Conservation (phyloP, 192 early-diverging fungal genomes). For the Gonapodya prolifera region DNA sequence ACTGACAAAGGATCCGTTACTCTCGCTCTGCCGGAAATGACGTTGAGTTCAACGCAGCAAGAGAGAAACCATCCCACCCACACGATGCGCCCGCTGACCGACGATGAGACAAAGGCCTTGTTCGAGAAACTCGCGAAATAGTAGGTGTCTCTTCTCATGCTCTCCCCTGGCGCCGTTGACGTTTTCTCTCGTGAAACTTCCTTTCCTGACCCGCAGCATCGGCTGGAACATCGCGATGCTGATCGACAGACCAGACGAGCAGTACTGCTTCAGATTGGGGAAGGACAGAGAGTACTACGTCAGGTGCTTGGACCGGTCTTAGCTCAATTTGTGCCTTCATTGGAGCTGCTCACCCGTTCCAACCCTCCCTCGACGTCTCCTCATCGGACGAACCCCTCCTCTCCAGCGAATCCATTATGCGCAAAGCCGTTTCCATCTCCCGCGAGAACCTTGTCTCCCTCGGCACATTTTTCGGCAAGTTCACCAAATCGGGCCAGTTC, state of each 20-base stretch:
- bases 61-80: not conserved
- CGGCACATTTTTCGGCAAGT: slow-evolving; percentile 98
- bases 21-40: too few species aligned
- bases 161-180: too few species aligned
- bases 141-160: too few species aligned
- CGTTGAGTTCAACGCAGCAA: too few species aligned
- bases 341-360: too few species aligned
- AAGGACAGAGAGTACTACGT: slow-evolving; percentile 95
- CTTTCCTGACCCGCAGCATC: slow-evolving; percentile 57
- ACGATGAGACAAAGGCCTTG: slow-evolving; percentile 92
- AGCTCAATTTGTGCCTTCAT: too few species aligned
- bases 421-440: slow-evolving; percentile 64
- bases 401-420: slow-evolving; percentile 78
- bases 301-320: slow-evolving; percentile 43
- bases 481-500: slow-evolving; percentile 96
- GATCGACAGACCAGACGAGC: slow-evolving; percentile 76
- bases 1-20: too few species aligned
- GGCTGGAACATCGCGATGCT: slow-evolving; percentile 73
- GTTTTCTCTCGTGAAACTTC: too few species aligned
- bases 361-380: too few species aligned
- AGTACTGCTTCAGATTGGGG: slow-evolving; percentile 92
- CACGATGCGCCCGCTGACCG: slow-evolving; percentile 88
- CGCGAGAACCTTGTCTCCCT: slow-evolving; percentile 80
- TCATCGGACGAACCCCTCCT: not conserved
- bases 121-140: slow-evolving; percentile 98